phyloP scores from a whole-genome alignment of 352 stramenopile genomes.

The Phytopythium oedochilum region DNA sequence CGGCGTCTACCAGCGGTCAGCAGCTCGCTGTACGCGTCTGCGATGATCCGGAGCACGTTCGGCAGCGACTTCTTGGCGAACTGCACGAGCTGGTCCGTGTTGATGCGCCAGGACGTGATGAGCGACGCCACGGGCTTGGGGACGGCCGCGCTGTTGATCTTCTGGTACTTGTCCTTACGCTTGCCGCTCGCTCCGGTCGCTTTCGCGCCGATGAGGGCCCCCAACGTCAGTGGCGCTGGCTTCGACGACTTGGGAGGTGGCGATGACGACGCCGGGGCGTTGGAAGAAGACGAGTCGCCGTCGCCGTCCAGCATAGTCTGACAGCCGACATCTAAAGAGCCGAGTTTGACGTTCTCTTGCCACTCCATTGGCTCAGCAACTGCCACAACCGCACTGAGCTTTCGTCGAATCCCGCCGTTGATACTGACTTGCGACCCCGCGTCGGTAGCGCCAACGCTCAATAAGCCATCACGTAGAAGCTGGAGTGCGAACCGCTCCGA shows the following conservation, averaged over 20 bases:
- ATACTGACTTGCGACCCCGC: too few relatives aligned
- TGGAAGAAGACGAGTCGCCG: constrained; percentile 1
- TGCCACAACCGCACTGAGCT: constrained; percentile 48
- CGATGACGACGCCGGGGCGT: background rate
- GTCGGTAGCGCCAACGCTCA: background rate
- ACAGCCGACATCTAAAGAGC: constrained; percentile 35
- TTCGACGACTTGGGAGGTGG: constrained; percentile 9
- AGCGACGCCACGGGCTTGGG: constrained; percentile 52
- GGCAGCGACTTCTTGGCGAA: constrained; percentile 73
- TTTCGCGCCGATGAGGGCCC: constrained; percentile 36
- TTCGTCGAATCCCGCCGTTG: constrained; percentile 25
- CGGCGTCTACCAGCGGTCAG: constrained; percentile 55
- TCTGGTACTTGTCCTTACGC: constrained; percentile 67
- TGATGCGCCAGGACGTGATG: constrained; percentile 82
- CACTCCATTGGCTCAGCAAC: constrained; percentile 61
- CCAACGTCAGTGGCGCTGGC: constrained; percentile 39
- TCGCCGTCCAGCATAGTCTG: constrained; percentile 39
- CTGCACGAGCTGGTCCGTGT: constrained; percentile 71
- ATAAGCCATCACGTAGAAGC: constrained; percentile 19
- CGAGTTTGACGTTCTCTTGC: constrained; percentile 53
- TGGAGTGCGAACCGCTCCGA: constrained; percentile 35
- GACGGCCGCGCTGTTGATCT: constrained; percentile 65
- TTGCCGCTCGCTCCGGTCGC: constrained; percentile 3
- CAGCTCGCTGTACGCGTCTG: constrained; percentile 72
- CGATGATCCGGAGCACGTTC: constrained; percentile 63